Percentiles rank a stretch among this genome's conserved stretches.
phyloP scores from a whole-genome alignment of 371 early-diverging fungal species.

The Rhizopus delemar region DNA sequence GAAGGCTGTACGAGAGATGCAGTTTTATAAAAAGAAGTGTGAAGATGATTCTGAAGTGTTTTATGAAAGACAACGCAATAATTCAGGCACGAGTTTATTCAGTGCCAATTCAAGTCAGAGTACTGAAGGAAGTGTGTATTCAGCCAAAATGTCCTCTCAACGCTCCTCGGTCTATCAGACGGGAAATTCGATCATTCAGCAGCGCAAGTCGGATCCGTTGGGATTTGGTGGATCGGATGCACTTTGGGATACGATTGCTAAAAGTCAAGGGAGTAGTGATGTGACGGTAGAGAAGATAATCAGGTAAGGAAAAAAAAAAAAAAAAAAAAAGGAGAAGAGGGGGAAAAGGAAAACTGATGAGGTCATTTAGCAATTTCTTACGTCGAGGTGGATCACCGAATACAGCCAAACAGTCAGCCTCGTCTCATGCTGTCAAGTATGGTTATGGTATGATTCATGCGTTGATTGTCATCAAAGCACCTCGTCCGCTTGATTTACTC shows the following conservation, averaged over 20 bases:
- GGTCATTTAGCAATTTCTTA: slow-evolving; percentile 33
- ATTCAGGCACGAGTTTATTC: slow-evolving; percentile 19
- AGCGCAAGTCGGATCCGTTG: slow-evolving; percentile 40
- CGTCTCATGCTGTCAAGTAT: slow-evolving; percentile 35
- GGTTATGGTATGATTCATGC: slow-evolving; percentile 55
- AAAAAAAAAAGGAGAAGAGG: no score
- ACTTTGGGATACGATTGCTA: slow-evolving; percentile 46
- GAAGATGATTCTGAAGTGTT: slow-evolving; percentile 25
- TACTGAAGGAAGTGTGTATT: slow-evolving; percentile 24
- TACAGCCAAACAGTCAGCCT: slow-evolving; percentile 43
- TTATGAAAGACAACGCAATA: slow-evolving; percentile 19
- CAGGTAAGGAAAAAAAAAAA: slow-evolving; percentile 14
- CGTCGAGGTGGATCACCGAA: slow-evolving; percentile 52
- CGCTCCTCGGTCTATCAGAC: slow-evolving; percentile 19
- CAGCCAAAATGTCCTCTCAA: slow-evolving; percentile 16
- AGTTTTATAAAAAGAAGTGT: slow-evolving; percentile 46
- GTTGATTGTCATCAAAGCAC: slow-evolving; percentile 39
- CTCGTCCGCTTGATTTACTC: slow-evolving; percentile 34
- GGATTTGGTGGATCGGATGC: slow-evolving; percentile 50
- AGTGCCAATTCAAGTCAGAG: slow-evolving; percentile 15
- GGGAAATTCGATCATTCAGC: slow-evolving; percentile 32
- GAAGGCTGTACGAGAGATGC: slow-evolving; percentile 54
- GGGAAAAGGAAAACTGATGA: background rate
- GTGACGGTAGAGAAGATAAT: slow-evolving; percentile 50
- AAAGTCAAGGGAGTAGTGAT: slow-evolving; percentile 37